Evolutionary conservation across 371 early-diverging fungal species (phyloP).

Genomic region (Mucor velutinosus): DNA sequence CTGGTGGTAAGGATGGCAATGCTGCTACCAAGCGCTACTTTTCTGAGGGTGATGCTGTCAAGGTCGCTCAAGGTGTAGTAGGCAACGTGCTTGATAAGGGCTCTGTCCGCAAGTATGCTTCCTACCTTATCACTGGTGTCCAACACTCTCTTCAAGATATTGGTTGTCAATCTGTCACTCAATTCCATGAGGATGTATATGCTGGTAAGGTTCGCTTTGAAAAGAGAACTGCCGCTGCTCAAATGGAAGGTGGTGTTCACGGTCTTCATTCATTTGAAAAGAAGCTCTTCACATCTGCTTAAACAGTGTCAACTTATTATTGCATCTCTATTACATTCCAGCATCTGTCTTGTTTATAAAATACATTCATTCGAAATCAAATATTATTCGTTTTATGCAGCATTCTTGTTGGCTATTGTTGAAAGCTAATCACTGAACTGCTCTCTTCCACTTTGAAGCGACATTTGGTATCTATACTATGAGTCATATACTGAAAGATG

Average conservation of each 20-base stretch:
- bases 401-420: too few species aligned
- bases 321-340: background rate
- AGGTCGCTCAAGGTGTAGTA: constrained; percentile 98
- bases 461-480: too few species aligned
- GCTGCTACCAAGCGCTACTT: constrained; percentile 93
- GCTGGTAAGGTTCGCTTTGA: constrained; percentile 87
- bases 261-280: constrained; percentile 90
- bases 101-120: constrained; percentile 87
- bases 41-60: constrained; percentile 91
- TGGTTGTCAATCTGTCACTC: constrained; percentile 69
- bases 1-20: constrained; percentile 62
- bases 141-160: constrained; percentile 98
- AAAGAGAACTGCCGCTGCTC: constrained; percentile 91
- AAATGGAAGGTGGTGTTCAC: constrained; percentile 96
- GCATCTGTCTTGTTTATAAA: too few species aligned
- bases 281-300: constrained; percentile 57
- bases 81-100: constrained; percentile 97
- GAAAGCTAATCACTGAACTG: too few species aligned
- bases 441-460: too few species aligned
- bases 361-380: too few species aligned
- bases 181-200: constrained; percentile 68
- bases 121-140: constrained; percentile 89
- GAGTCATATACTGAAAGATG: too few species aligned
- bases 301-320: background rate
- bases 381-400: too few species aligned